A percentile compares a stretch with the other conserved stretches of the same genome.
phyloP scores from a whole-genome alignment of 352 stramenopile species.

The Pythium sp. region DNA sequence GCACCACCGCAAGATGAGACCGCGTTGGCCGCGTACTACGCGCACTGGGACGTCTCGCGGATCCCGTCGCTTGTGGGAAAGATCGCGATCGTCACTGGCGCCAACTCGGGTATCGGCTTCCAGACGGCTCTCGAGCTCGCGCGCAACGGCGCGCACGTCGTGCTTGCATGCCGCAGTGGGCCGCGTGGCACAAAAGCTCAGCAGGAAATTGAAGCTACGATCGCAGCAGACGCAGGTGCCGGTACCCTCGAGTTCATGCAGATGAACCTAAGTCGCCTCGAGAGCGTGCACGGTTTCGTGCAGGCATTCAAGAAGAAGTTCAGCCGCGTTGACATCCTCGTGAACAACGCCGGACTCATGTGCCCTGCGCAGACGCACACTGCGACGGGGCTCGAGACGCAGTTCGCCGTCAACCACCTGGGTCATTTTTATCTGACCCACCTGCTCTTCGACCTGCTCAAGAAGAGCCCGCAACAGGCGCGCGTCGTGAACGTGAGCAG shows the following conservation, averaged over 20 bases:
- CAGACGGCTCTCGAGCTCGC: slow-evolving; percentile 60
- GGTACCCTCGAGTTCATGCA: slow-evolving; percentile 35
- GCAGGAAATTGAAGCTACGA: slow-evolving; percentile 23
- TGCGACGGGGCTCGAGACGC: slow-evolving; percentile 41
- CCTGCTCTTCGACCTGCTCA: slow-evolving; percentile 51
- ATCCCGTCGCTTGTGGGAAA: slow-evolving; percentile 47
- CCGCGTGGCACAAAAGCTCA: slow-evolving; percentile 26
- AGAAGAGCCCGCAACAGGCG: slow-evolving; percentile 19
- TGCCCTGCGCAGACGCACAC: slow-evolving; percentile 33
- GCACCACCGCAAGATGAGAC: background rate
- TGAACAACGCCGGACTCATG: slow-evolving; percentile 64
- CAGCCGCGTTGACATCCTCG: slow-evolving; percentile 43
- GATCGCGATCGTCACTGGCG: slow-evolving; percentile 78
- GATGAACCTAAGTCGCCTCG: slow-evolving; percentile 43
- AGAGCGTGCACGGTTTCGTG: slow-evolving; percentile 34
- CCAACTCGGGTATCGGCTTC: slow-evolving; percentile 86
- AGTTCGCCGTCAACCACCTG: slow-evolving; percentile 62
- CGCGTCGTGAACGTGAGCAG: slow-evolving; percentile 40
- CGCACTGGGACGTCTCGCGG: slow-evolving; percentile 18
- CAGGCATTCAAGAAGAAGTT: slow-evolving; percentile 34
- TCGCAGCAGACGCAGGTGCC: slow-evolving; percentile 6
- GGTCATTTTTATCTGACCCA: slow-evolving; percentile 58
- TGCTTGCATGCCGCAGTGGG: slow-evolving; percentile 77
- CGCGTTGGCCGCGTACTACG: background rate
- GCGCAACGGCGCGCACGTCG: slow-evolving; percentile 57